Evolutionary conservation across 495 filamentous ascomycete genomes (phyloP).

Genomic region (Penicillium atrosanguineum): DNA sequence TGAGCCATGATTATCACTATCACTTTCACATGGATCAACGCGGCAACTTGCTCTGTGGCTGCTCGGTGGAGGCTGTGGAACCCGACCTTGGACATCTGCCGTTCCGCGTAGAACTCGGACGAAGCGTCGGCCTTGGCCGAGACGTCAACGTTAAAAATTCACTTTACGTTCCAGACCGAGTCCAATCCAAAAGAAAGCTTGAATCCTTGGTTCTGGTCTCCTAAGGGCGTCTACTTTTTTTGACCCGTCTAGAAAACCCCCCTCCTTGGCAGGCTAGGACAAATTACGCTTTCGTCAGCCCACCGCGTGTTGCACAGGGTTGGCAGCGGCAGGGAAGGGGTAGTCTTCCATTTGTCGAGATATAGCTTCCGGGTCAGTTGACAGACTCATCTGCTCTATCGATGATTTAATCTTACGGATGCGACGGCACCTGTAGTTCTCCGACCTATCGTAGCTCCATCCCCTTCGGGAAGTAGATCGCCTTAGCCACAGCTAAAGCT

Average conservation of each 20-base stretch:
- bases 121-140: slow-evolving; percentile 5
- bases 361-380: slow-evolving; percentile 15
- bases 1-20: background rate
- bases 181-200: background rate
- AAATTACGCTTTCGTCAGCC: slow-evolving; percentile 21
- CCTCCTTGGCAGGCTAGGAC: slow-evolving; percentile 3
- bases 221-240: background rate
- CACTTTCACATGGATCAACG: slow-evolving; percentile 4
- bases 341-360: background rate
- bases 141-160: slow-evolving; percentile 2
- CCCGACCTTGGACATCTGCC: slow-evolving; percentile 1
- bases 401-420: background rate
- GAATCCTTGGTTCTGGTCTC: background rate
- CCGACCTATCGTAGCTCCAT: background rate
- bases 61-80: slow-evolving; percentile 13
- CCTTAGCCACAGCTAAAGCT: background rate
- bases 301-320: slow-evolving; percentile 16
- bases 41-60: slow-evolving; percentile 11
- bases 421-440: slow-evolving; percentile 8
- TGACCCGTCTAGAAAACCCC: background rate
- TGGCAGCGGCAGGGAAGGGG: background rate
- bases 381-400: slow-evolving; percentile 13
- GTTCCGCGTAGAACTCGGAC: slow-evolving; percentile 3
- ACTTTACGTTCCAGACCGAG: background rate
- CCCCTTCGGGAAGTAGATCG: too few species aligned